Conservation (phyloP, 176 grass and related monocot genomes). For the Musa troglodytarum region DNA sequence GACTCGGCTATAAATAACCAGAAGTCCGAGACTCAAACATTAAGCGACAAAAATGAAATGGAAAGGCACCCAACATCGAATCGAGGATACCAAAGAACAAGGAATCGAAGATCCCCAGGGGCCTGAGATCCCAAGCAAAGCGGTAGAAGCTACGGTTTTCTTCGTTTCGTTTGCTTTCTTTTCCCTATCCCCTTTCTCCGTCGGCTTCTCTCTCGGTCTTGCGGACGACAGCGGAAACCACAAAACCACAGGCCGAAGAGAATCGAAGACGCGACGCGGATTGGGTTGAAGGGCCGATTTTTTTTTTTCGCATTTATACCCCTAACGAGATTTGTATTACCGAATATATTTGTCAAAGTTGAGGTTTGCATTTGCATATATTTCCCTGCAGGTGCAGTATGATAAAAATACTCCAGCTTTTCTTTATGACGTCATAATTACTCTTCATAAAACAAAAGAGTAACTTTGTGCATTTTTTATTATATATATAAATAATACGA, state of each 20-base stretch:
- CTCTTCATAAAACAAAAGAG: no score
- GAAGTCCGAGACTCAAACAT: neutral
- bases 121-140: conserved; percentile 1
- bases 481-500: no score
- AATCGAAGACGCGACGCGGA: neutral
- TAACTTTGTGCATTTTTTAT: no score
- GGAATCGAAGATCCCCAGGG: neutral
- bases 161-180: neutral
- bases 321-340: neutral
- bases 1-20: neutral
- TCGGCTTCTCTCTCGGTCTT: neutral
- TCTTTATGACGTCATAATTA: no score
- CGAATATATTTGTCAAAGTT: neutral
- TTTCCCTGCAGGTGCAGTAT: no score
- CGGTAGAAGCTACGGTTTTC: neutral
- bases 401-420: no score
- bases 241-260: neutral
- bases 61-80: neutral
- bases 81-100: conserved; percentile 18
- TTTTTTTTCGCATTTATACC: neutral
- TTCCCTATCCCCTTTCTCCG: neutral
- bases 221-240: neutral
- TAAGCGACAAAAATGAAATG: neutral
- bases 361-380: no score
- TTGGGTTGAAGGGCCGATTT: no score